Conservation (phyloP, 1,284 basidiomycete genomes). For the Pseudozyma sp. region DNA sequence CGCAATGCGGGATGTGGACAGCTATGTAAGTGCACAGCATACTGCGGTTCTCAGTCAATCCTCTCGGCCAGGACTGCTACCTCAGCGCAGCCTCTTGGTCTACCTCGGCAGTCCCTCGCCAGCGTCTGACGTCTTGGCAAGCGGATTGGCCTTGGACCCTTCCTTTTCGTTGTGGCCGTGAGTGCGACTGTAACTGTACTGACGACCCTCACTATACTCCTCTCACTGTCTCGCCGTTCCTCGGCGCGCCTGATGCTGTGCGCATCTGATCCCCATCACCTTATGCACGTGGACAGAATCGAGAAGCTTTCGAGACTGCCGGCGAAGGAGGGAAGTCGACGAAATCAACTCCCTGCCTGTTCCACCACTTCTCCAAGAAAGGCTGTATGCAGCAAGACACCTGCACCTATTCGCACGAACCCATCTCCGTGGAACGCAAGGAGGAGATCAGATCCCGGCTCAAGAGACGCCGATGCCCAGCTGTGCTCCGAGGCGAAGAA, state of each 20-base stretch:
- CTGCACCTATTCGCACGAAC: conserved; percentile 34
- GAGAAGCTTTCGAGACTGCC: conserved; percentile 2
- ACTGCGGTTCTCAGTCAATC: too few relatives aligned
- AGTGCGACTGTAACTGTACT: too few relatives aligned
- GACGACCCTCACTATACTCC: too few relatives aligned
- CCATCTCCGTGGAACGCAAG: conserved; percentile 10
- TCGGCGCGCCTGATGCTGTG: too few relatives aligned
- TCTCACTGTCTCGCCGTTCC: too few relatives aligned
- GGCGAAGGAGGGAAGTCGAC: neutral
- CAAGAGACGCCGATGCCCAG: conserved; percentile 32
- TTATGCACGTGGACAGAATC: conserved; percentile 2
- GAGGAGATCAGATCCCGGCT: conserved; percentile 4
- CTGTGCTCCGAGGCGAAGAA: conserved; percentile 8
- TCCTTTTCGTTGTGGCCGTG: too few relatives aligned
- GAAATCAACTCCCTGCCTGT: conserved; percentile 17
- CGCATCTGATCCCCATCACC: neutral
- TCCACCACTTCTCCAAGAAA: conserved; percentile 20
- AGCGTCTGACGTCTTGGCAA: too few relatives aligned
- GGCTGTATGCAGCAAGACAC: conserved; percentile 7
- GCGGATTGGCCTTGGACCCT: too few relatives aligned
- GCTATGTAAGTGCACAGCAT: conserved; percentile 20
- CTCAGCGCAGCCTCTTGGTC: too few relatives aligned
- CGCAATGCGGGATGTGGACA: neutral
- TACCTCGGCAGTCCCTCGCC: too few relatives aligned
- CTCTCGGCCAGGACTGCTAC: too few relatives aligned